Conservation (phyloP, 768 basidiomycete species). For the Calocera viscosa region DNA sequence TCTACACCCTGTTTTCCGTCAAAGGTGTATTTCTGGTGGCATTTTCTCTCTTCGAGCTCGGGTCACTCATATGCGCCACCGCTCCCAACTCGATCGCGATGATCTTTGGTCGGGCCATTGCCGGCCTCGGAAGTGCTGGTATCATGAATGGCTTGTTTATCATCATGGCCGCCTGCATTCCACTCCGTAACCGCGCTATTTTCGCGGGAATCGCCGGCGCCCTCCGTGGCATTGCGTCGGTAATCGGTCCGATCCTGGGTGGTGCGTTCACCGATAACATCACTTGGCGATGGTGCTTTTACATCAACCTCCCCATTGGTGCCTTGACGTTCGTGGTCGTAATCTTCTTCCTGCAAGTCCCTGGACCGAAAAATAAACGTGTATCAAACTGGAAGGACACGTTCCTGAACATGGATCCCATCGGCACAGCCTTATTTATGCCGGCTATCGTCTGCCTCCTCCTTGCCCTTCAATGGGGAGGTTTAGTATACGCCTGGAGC, state of each 20-base stretch:
- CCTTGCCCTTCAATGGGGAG: background rate
- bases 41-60: slow-evolving; percentile 18
- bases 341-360: slow-evolving; percentile 4
- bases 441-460: background rate
- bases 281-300: slow-evolving; percentile 15
- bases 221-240: background rate
- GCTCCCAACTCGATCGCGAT: background rate
- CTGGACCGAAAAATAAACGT: background rate
- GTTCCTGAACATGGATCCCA: background rate
- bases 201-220: background rate
- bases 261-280: slow-evolving; percentile 11
- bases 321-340: slow-evolving; percentile 2
- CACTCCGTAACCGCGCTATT: background rate
- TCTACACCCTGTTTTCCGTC: slow-evolving; percentile 17
- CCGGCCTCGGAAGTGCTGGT: background rate
- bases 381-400: background rate
- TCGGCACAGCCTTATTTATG: background rate
- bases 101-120: background rate
- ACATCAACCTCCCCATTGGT: slow-evolving; percentile 13
- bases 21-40: slow-evolving; percentile 17
- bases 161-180: background rate
- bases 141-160: background rate
- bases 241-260: slow-evolving; percentile 10
- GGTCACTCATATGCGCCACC: slow-evolving; percentile 15
- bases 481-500: background rate